Base-by-base conservation (phyloP, 148 eudicot species). In the Dysphania ambrosioides region DNA sequence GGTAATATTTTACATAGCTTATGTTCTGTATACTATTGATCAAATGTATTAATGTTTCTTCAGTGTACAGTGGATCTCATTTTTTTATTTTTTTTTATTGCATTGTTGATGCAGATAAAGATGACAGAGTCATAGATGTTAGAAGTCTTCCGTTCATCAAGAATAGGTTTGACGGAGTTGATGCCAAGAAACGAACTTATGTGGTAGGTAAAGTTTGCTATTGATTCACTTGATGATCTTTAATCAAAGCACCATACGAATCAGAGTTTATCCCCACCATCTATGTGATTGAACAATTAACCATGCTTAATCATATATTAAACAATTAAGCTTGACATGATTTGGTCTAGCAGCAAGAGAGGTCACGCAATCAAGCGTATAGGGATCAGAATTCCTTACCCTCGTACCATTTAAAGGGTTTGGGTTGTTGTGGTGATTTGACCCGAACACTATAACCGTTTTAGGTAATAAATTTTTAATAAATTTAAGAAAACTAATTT, bases 141-240 rank as follows among this genome's bases (percentile, higher is more conserved):
- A 70, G 49, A 74, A 47, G 57, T 36, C 72, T 73, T 16, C 30
- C 82, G 1, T 75, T 79, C 44, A 41, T 79, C 30, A 38, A 23
- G 66, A 72, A 70, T 6, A 66, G 74, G 9, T 79, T 68, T 61
- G 70, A 32, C 23, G 70, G 78, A 29, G 31, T 68, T 44, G 78
- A 79, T 40, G 77, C 82, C 47, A 60, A 74, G 34, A 68, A 73
- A 49, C 68, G 82, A 19, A 51, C 68, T 29, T 79, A 74, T 60
- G 63, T 79, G 70, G 82, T 79, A 59, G 26, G 73, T 68, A 2
- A 21, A 47, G 16, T 47, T 47, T 47, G 40, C 8, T 36, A 36
- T 36, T 36, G 5, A 24, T 47, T 47, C 53, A 38, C 6, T 13
- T n/a, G 7, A 5, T 21, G 51, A 40, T 30, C 3, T 47, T 55